phyloP scores from a whole-genome alignment of 2,329 filamentous ascomycete genomes.

The Dendryphion nanum region DNA sequence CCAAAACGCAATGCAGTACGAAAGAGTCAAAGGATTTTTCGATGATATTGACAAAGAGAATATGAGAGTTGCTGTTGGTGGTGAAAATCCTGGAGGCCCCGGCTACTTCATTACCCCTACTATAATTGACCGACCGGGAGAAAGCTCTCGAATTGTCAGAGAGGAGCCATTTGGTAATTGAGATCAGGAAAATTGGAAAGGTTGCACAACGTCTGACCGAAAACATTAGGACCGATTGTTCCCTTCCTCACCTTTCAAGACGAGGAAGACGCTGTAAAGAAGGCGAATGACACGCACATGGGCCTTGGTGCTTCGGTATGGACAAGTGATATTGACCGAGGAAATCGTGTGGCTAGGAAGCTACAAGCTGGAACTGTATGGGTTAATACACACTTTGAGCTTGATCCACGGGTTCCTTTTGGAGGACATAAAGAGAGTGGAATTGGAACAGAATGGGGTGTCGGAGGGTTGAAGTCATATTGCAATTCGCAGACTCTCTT shows the following conservation, averaged over 20 bases:
- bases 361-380: slow-evolving; percentile 54
- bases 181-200: too few species aligned
- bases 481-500: background rate
- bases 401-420: slow-evolving; percentile 49
- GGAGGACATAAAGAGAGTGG: slow-evolving; percentile 77
- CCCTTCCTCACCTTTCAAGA: slow-evolving; percentile 60
- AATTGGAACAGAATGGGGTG: slow-evolving; percentile 65
- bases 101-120: slow-evolving; percentile 59
- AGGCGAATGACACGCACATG: slow-evolving; percentile 44
- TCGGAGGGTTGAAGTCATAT: slow-evolving; percentile 25
- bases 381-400: slow-evolving; percentile 47
- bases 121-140: slow-evolving; percentile 56
- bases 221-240: slow-evolving; percentile 50
- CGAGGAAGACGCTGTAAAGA: slow-evolving; percentile 48
- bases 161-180: slow-evolving; percentile 58
- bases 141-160: slow-evolving; percentile 52
- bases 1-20: slow-evolving; percentile 30
- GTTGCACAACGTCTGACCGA: background rate
- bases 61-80: slow-evolving; percentile 47
- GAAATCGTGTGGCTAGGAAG: slow-evolving; percentile 45
- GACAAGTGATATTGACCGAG: slow-evolving; percentile 48
- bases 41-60: slow-evolving; percentile 42
- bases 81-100: slow-evolving; percentile 1
- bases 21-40: slow-evolving; percentile 54
- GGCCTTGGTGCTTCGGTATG: slow-evolving; percentile 55